Evolutionary conservation across 768 basidiomycete genomes (phyloP), one percentile per base, ranked within the genome.

Genomic region (Pleurotus pulmonarius): DNA sequence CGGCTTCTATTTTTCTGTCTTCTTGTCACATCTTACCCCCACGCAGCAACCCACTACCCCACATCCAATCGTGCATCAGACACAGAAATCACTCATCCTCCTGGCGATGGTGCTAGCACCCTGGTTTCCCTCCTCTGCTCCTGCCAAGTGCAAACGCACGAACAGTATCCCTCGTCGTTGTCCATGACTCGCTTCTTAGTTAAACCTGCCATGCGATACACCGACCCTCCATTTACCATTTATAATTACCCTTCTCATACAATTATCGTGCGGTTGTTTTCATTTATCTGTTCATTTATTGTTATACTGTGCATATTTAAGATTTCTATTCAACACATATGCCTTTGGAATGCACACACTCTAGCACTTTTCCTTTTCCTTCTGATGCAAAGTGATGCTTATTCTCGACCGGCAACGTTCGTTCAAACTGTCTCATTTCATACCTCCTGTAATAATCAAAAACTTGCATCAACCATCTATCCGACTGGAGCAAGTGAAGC

Each of bases 291-390:
- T 53, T 53, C n/a, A 53, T 18, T 29, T 53, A 53, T 53, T 41
- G 51, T 53, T 53, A 53, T 53, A 39, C 9, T 53, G 51, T 53
- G 51, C 51, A 53, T 53, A 38, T 53, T 53, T 53, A n/a, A 16
- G 25, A 18, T 37, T 18, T 22, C 16, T 38, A 7, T 51, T 38
- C 29, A 15, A 22, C 29, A 22, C 46, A 4, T 34, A 9, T 9
- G 20, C 51, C 22, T 41, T 15, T 39, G 16, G 34, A 41, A 41
- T 41, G 49, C 18, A n/a, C 12, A 15, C 16, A 16, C 7, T 41
- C 39, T 40, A n/a, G 22, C 22, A 39, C 24, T 40, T 25, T 41
- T 43, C 4, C 9, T 18, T 22, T 39, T 41, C 5, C 7, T 49
- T 49, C n/a, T 13, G n/a, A 44, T 16, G n/a, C 43, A 22, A 16